Evolutionary conservation across 441 rosid species (phyloP), one percentile per base, ranked within the genome.

Genomic region (Caryocar brasiliense): DNA sequence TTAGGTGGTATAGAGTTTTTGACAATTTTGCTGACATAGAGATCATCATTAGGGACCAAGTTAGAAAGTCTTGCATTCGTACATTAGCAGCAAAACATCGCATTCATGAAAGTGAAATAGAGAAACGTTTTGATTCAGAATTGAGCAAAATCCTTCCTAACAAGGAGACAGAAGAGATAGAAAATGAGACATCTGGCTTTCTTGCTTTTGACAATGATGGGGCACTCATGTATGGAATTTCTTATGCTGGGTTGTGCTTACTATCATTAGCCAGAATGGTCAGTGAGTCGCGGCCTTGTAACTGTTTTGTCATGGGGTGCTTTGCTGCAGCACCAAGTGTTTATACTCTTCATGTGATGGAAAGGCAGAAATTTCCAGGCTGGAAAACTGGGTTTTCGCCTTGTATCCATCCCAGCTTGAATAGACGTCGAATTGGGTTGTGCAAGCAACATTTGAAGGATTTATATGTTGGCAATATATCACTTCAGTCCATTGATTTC

Each of bases 351-450:
- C 84, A 85, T 71, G 96, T 78, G 56, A 85, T 91, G 96, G 91
- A 87, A 59, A 79, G 91, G 26, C 98, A 91, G 77, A 85, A 71
- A 60, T 91, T 87, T 70, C 95, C 96, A 0, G 91, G 85, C 25
- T 91, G 98, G 98, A 85, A 77, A 66, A 87, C 98, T 1, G 96
- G 98, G 28, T 87, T 91, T 72, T 51, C 89, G 14, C 67, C 73
- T 68, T 81, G 81, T 65, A 85, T 91, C 32, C 98, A 78, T 69
- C 87, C 96, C 41, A 80, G 89, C 68, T 61, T 91, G 71, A 85
- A 87, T 59, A 72, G 74, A 65, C 80, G 94, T 68, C 65, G 84
- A 46, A 64, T 91, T 44, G 98, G 89, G 35, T 56, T 91, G 64
- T 91, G 96, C 54, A 73, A 73, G 55, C 51, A 78, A 59, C 94